These are phyloP conservation scores for Sarocladium strictum DNA, from an alignment of 2,329 filamentous ascomycete species.

Conservation along the genomic window DNA sequence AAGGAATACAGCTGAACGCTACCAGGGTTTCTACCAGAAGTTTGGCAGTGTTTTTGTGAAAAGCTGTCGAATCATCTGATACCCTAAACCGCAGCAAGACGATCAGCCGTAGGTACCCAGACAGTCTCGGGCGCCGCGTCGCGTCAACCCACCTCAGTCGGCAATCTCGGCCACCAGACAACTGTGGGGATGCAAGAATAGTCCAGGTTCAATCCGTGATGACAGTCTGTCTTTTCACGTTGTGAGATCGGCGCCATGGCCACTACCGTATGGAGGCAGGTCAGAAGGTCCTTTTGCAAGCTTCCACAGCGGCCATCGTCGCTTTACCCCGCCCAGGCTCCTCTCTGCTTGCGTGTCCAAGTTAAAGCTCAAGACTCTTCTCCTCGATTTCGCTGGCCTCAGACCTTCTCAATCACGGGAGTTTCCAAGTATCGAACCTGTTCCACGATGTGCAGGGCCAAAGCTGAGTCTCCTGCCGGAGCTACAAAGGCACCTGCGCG, in stretches of 20 bases:
- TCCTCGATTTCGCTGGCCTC: neutral
- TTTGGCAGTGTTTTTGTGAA: too few species aligned
- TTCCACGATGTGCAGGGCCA: neutral
- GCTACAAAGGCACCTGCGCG: constrained; percentile 33
- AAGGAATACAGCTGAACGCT: too few species aligned
- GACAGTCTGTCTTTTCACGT: neutral
- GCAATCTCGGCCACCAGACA: too few species aligned
- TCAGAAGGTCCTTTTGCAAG: neutral
- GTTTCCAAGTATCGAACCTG: neutral
- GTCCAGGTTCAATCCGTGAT: neutral
- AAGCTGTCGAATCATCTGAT: too few species aligned
- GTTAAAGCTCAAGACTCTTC: neutral
- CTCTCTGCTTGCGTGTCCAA: neutral
- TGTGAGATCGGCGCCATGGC: neutral
- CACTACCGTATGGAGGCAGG: neutral
- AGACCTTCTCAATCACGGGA: neutral
- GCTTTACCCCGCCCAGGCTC: neutral
- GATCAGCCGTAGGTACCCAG: too few species aligned
- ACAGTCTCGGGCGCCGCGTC: too few species aligned
- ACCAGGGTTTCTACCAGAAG: too few species aligned
- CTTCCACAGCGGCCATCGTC: neutral
- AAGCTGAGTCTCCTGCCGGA: neutral
- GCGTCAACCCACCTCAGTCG: too few species aligned
- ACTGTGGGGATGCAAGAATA: neutral
- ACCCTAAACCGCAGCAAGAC: too few species aligned